Percentiles rank a stretch among this genome's conserved stretches.
Conservation (phyloP, 768 basidiomycete species). For the Trametes cubensis region DNA sequence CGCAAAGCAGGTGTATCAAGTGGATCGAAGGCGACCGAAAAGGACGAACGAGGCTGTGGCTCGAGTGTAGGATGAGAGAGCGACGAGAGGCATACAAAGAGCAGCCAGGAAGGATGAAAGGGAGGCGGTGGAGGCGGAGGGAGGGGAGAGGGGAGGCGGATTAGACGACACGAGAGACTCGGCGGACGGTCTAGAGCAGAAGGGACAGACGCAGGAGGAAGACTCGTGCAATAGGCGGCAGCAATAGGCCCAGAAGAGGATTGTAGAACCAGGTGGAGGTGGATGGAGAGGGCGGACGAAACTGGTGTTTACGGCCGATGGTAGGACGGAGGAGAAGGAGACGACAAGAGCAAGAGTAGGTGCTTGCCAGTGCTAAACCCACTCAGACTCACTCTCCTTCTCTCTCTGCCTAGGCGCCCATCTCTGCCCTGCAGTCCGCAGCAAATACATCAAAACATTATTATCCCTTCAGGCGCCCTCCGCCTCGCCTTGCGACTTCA, state of each 20-base stretch:
- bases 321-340: background rate
- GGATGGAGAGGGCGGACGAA: background rate
- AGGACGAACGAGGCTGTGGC: background rate
- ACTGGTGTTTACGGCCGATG: background rate
- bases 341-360: background rate
- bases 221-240: background rate
- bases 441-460: background rate
- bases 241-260: background rate
- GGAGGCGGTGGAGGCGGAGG: conserved; percentile 1
- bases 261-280: background rate
- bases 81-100: conserved; percentile 13
- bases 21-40: background rate
- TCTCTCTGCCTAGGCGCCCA: background rate
- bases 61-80: background rate
- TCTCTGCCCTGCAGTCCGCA: background rate
- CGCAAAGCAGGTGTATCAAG: background rate
- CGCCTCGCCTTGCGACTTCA: background rate
- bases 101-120: conserved; percentile 3
- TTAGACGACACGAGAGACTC: background rate
- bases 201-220: conserved; percentile 20
- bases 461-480: background rate
- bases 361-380: background rate
- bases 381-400: background rate
- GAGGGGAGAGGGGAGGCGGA: background rate
- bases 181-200: background rate